Evolutionary conservation across 2,329 filamentous ascomycete genomes (phyloP), one percentile per base, ranked within the genome.

Genomic region (Pseudovirgaria hyperparasitica): DNA sequence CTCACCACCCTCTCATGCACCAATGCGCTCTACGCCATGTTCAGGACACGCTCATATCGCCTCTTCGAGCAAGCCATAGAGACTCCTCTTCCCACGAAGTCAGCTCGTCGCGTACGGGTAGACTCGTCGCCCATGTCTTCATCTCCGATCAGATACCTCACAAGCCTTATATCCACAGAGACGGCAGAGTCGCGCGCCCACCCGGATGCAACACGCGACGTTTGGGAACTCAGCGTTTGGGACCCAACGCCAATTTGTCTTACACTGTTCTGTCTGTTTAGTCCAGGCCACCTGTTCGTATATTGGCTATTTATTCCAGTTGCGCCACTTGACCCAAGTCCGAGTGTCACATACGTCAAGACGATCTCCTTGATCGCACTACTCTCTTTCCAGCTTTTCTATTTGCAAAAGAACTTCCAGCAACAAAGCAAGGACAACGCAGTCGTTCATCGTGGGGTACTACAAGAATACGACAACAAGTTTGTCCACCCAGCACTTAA

Each of bases 381-480:
- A 2, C 61, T 98, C 9, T 86, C 86, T 1, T 59, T 67, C 2
- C 82, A 94, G 51, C 67, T 96, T 37, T 67, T 74, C 27, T 62
- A 82, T 16, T 60, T 96, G 26, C 76, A 79, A 33, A 68, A 67
- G 2, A 73, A 67, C 18, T 96, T 87, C 54, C 67, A 71, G 4
- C 86, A 87, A 48, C 86, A 96, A 50, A 72, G 72, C 34, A 92
- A 85, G 48, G 90, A 98, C 52, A 72, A 72, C 2, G 67, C 75
- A 2, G 67, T 94, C 24, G 79, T 98, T 32, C 84, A 92, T 40
- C 84, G 79, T 41, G 82, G 96, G 54, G 87, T 96, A 5, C 67
- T 96, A 56, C 77, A 85, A 49, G 90, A 98, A 56, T 98, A 98
- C 48, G 84, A 96, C 48, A 82, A 74, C 40, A 98, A 98, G 58